phyloP scores from a whole-genome alignment of 306 rosid species.

The Cicer judaicum region DNA sequence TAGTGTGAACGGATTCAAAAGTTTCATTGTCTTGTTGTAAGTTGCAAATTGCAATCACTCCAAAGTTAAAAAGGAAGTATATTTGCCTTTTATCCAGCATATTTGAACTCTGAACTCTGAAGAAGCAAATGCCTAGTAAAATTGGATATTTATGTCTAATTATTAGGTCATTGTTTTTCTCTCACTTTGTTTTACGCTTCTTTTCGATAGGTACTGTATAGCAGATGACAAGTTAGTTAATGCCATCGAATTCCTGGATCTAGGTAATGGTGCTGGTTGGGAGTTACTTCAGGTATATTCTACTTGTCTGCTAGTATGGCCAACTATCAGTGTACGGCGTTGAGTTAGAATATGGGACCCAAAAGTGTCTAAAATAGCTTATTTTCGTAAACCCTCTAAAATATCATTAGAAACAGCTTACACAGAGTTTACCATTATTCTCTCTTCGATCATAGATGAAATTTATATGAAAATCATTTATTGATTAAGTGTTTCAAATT shows the following conservation, averaged over 20 bases:
- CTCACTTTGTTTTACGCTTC: slow-evolving; percentile 28
- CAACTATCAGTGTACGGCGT: slow-evolving; percentile 5
- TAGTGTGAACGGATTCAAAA: slow-evolving; percentile 12
- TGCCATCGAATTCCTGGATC: slow-evolving; percentile 79
- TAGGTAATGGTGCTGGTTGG: slow-evolving; percentile 92
- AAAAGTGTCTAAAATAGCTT: not conserved
- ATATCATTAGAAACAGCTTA: not conserved
- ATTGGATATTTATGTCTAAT: slow-evolving; percentile 4
- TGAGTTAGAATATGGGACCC: not conserved
- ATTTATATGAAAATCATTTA: too few species aligned
- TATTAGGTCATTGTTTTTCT: not conserved
- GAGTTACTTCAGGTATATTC: slow-evolving; percentile 84
- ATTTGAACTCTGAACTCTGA: not conserved
- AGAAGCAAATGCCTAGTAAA: slow-evolving; percentile 20
- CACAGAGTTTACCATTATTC: not conserved
- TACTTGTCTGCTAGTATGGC: not conserved
- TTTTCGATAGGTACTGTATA: slow-evolving; percentile 69
- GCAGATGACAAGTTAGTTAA: slow-evolving; percentile 74
- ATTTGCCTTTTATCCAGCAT: slow-evolving; percentile 15
- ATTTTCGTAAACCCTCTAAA: slow-evolving; percentile 1
- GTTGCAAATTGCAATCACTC: not conserved
- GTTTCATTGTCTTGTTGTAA: slow-evolving; percentile 1
- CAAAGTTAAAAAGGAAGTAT: slow-evolving; percentile 11
- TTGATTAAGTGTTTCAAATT: not conserved
- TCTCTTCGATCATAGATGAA: not conserved